A percentile compares a stretch with the other conserved stretches of the same genome.
These are phyloP conservation scores for Suhomyces tanzawaensis DNA, from an alignment of 805 yeast genomes.

Conservation along the genomic window DNA sequence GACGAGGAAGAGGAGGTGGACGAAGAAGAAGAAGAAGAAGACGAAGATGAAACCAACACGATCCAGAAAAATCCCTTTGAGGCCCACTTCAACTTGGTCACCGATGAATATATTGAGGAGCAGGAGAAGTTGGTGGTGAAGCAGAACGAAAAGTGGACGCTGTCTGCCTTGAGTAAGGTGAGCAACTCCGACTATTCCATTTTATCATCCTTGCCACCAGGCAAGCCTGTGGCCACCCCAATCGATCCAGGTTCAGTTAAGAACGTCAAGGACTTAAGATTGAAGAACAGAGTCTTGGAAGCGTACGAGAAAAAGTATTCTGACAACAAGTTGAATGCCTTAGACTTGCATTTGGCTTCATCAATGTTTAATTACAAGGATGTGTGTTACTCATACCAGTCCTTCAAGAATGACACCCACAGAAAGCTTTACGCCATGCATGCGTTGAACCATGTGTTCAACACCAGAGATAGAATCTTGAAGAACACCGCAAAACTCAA, in stretches of 20 bases:
- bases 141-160: slow-evolving; percentile 28
- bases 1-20: slow-evolving; percentile 20
- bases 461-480: slow-evolving; percentile 82
- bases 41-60: slow-evolving; percentile 31
- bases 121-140: slow-evolving; percentile 19
- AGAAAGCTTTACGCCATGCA: slow-evolving; percentile 68
- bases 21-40: slow-evolving; percentile 21
- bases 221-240: slow-evolving; percentile 15
- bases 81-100: slow-evolving; percentile 61
- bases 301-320: slow-evolving; percentile 18
- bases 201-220: slow-evolving; percentile 35
- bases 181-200: slow-evolving; percentile 25
- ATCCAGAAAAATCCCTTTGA: slow-evolving; percentile 67
- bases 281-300: slow-evolving; percentile 28
- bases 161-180: slow-evolving; percentile 16
- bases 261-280: slow-evolving; percentile 6
- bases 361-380: slow-evolving; percentile 76
- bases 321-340: slow-evolving; percentile 13
- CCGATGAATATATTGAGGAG: slow-evolving; percentile 34
- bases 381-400: slow-evolving; percentile 55
- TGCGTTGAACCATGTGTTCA: slow-evolving; percentile 75
- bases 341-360: slow-evolving; percentile 53
- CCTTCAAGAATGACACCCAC: slow-evolving; percentile 51
- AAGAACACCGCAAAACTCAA: slow-evolving; percentile 66
- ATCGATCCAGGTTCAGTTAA: not conserved